Conservation (phyloP, 2,329 filamentous ascomycete species). For the Didymellaceae sp. region DNA sequence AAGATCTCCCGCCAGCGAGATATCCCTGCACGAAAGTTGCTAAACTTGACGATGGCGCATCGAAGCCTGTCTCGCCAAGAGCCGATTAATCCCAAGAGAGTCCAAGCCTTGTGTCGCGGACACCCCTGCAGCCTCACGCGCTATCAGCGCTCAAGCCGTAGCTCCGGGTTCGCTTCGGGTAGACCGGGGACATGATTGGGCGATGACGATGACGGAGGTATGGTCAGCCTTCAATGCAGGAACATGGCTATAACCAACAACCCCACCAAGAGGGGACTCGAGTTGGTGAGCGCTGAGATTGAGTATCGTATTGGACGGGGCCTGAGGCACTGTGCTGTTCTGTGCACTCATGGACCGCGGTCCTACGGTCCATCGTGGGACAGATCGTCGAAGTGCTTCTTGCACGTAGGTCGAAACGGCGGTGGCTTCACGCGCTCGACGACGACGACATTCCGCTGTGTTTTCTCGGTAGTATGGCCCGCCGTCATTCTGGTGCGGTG, state of each 20-base stretch:
- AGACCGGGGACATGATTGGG: constrained; percentile 18
- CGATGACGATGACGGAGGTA: constrained; percentile 6
- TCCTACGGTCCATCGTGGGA: background rate
- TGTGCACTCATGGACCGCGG: background rate
- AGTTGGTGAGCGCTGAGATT: constrained; percentile 10
- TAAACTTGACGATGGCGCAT: constrained; percentile 30
- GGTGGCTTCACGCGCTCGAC: constrained; percentile 22
- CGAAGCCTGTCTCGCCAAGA: constrained; percentile 21
- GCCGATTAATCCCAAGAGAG: constrained; percentile 17
- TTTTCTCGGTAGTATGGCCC: constrained; percentile 6
- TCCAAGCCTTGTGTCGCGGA: constrained; percentile 19
- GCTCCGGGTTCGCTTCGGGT: constrained; percentile 26
- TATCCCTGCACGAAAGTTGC: constrained; percentile 27
- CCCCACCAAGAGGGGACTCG: constrained; percentile 13
- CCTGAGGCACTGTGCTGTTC: constrained; percentile 2
- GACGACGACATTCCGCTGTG: constrained; percentile 1
- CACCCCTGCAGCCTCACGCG: constrained; percentile 17
- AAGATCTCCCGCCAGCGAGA: constrained; percentile 22
- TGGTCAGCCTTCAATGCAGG: constrained; percentile 21
- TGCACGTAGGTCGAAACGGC: constrained; percentile 22
- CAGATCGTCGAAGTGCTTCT: background rate
- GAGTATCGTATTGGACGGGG: constrained; percentile 9
- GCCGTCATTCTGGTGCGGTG: constrained; percentile 11
- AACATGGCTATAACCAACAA: constrained; percentile 15
- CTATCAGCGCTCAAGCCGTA: constrained; percentile 21